A percentile compares a stretch with the other conserved stretches of the same genome.
Conservation (phyloP, 2,329 filamentous ascomycete species). For the Colletotrichum coccodes region DNA sequence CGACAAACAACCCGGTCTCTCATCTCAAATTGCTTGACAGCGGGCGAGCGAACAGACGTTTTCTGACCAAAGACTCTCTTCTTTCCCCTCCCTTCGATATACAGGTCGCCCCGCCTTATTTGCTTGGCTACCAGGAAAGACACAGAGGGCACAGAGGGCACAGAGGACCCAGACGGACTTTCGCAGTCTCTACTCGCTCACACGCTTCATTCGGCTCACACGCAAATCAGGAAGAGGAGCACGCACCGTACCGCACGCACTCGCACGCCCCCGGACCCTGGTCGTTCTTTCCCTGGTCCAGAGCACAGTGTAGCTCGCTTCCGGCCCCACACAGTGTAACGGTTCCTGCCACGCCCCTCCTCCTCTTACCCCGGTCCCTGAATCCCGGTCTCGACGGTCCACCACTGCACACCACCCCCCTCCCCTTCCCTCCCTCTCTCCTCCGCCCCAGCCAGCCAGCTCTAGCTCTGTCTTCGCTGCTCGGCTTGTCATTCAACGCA, state of each 20-base stretch:
- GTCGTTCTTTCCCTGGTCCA: constrained; percentile 22
- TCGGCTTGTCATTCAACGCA: constrained; percentile 49
- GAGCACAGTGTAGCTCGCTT: constrained; percentile 16
- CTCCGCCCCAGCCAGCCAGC: constrained; percentile 35
- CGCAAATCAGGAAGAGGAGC: constrained; percentile 29
- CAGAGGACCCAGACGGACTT: constrained; percentile 12
- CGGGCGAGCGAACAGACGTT: constrained; percentile 26
- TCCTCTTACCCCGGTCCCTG: constrained; percentile 20
- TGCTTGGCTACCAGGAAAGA: constrained; percentile 19
- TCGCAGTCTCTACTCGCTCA: neutral
- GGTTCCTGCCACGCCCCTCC: constrained; percentile 27
- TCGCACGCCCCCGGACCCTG: constrained; percentile 1
- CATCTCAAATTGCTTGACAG: constrained; percentile 32
- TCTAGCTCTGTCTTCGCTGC: constrained; percentile 31
- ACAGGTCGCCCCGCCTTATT: constrained; percentile 22
- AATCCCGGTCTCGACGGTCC: constrained; percentile 21
- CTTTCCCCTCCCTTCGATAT: constrained; percentile 4
- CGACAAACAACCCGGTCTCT: constrained; percentile 30
- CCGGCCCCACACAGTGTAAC: constrained; percentile 1
- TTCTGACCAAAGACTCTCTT: constrained; percentile 13
- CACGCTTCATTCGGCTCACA: neutral
- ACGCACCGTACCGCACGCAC: constrained; percentile 4
- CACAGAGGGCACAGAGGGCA: constrained; percentile 3
- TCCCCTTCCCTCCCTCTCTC: constrained; percentile 31
- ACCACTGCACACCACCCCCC: constrained; percentile 31